Evolutionary conservation across 2,329 filamentous ascomycete genomes (phyloP).

Genomic region (Elsinoe arachidis): DNA sequence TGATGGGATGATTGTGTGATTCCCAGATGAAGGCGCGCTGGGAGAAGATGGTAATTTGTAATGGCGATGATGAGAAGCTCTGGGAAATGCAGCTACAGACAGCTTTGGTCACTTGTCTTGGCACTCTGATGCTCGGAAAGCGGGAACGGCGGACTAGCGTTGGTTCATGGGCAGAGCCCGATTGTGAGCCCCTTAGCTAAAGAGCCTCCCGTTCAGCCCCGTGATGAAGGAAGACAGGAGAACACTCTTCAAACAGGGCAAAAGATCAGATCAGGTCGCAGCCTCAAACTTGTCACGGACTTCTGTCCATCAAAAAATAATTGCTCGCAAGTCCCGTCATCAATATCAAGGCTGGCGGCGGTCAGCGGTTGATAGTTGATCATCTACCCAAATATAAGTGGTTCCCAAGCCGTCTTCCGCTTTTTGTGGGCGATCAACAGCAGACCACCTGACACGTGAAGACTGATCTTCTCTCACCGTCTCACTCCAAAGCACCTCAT

Average conservation of each 20-base stretch:
- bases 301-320: neutral
- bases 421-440: conserved; percentile 2
- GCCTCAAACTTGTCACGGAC: neutral
- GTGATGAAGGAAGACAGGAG: conserved; percentile 2
- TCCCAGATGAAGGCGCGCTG: neutral
- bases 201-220: neutral
- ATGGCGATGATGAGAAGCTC: neutral
- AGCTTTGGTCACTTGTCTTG: too few species aligned
- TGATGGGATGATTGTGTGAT: neutral
- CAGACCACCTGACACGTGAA: conserved; percentile 5
- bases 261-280: neutral
- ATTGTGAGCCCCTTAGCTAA: neutral
- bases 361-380: neutral
- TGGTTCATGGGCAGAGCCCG: neutral
- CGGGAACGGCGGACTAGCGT: neutral
- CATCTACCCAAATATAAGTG: too few species aligned
- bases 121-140: too few species aligned
- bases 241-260: neutral
- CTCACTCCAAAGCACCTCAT: neutral
- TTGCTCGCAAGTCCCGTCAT: neutral
- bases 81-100: neutral
- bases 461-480: conserved; percentile 8
- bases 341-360: neutral
- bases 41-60: neutral
- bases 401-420: too few species aligned